Percentiles rank a stretch among this genome's conserved stretches.
These are phyloP conservation scores for Plenodomus tracheiphilus DNA, from an alignment of 2,329 filamentous ascomycete genomes.

Conservation along the genomic window DNA sequence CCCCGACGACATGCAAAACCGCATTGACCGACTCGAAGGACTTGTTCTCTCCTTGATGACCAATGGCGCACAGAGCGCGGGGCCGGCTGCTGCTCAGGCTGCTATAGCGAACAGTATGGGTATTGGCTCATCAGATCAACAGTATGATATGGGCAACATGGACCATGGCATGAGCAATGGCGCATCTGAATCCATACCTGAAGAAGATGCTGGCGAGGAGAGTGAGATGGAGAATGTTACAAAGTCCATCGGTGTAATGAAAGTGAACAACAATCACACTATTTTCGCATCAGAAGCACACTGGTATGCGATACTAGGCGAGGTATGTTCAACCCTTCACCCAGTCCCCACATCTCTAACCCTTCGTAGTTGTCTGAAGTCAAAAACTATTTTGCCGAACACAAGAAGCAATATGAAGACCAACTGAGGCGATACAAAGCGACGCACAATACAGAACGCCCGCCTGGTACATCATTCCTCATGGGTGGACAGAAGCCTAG, in stretches of 20 bases:
- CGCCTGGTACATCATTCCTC: slow-evolving; percentile 73
- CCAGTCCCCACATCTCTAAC: slow-evolving; percentile 10
- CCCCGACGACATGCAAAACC: slow-evolving; percentile 97
- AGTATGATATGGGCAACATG: slow-evolving; percentile 59
- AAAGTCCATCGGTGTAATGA: slow-evolving; percentile 57
- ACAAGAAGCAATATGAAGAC: slow-evolving; percentile 86
- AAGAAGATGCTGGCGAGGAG: slow-evolving; percentile 58
- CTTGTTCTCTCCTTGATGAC: slow-evolving; percentile 94
- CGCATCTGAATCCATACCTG: slow-evolving; percentile 57
- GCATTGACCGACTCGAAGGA: slow-evolving; percentile 92
- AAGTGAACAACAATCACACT: slow-evolving; percentile 54
- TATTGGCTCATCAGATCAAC: slow-evolving; percentile 44
- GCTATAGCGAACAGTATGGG: slow-evolving; percentile 55
- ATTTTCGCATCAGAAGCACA: slow-evolving; percentile 56
- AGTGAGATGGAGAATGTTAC: slow-evolving; percentile 65
- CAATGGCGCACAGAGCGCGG: slow-evolving; percentile 69
- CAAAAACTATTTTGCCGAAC: slow-evolving; percentile 81
- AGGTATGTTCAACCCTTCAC: slow-evolving; percentile 42
- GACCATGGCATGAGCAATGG: slow-evolving; percentile 60
- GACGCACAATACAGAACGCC: slow-evolving; percentile 61
- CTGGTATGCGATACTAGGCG: slow-evolving; percentile 57
- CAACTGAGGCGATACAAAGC: slow-evolving; percentile 76
- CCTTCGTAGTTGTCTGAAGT: slow-evolving; percentile 76
- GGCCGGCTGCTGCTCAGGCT: slow-evolving; percentile 62
- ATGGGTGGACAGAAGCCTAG: slow-evolving; percentile 72